A percentile compares a stretch with the other conserved stretches of the same genome.
These are phyloP conservation scores for Hypoxylon subgilvum DNA, from an alignment of 495 filamentous ascomycete genomes.

Conservation along the genomic window DNA sequence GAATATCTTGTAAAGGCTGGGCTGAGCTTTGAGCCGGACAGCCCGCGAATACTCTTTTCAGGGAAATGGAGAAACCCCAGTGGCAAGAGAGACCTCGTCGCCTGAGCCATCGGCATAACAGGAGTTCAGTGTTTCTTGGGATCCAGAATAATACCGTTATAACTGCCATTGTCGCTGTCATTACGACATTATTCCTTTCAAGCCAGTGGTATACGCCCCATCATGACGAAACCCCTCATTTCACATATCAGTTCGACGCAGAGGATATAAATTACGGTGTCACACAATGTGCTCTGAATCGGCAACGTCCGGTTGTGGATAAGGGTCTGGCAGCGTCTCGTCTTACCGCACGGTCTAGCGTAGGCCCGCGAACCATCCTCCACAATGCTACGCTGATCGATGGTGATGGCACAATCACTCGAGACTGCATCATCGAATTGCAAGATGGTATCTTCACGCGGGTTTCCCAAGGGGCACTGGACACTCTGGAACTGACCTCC, in stretches of 20 bases:
- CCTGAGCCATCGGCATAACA: background rate
- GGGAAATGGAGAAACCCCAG: conserved; percentile 17
- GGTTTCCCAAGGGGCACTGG: conserved; percentile 19
- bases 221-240: background rate
- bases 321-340: conserved; percentile 20
- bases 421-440: conserved; percentile 15
- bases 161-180: conserved; percentile 7
- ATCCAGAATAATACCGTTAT: conserved; percentile 15
- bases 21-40: too few relatives aligned
- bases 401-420: conserved; percentile 36
- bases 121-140: background rate
- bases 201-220: conserved; percentile 8
- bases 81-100: conserved; percentile 10
- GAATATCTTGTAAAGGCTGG: background rate
- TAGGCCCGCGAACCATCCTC: conserved; percentile 23
- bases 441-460: conserved; percentile 44
- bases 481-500: background rate
- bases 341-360: conserved; percentile 11
- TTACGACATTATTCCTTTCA: conserved; percentile 24
- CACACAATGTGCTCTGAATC: conserved; percentile 20
- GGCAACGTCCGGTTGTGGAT: conserved; percentile 21
- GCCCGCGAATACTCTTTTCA: conserved; percentile 1
- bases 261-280: conserved; percentile 21
- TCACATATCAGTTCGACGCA: conserved; percentile 1
- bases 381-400: conserved; percentile 49